Percentiles rank a stretch among this genome's conserved stretches.
Evolutionary conservation across 345 rosid species (phyloP).

Genomic region (Gossypium anomalum): DNA sequence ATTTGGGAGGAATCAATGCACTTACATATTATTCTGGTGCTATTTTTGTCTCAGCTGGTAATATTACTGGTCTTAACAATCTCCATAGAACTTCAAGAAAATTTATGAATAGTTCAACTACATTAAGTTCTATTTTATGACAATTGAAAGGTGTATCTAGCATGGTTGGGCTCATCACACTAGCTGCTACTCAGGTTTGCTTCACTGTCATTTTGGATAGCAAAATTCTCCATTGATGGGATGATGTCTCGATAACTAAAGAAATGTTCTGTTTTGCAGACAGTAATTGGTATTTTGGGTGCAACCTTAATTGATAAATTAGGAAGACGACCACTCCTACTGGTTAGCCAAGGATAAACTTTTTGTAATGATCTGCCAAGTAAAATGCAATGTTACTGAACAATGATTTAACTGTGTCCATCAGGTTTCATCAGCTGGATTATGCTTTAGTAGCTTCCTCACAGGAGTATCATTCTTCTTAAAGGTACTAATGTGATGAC

Average conservation of each 20-base stretch:
- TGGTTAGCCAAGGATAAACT: conserved; percentile 23
- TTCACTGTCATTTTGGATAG: not conserved
- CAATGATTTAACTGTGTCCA: not conserved
- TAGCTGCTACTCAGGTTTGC: conserved; percentile 1
- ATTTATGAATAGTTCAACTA: not conserved
- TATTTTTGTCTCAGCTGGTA: conserved; percentile 11
- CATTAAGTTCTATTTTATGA: not conserved
- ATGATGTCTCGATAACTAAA: not conserved
- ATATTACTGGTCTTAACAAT: not conserved
- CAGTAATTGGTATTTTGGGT: conserved; percentile 5
- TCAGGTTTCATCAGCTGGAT: conserved; percentile 35
- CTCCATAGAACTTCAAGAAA: not conserved
- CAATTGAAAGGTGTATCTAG: not conserved
- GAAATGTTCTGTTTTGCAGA: not conserved
- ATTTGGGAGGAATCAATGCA: not conserved
- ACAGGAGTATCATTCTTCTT: conserved; percentile 27
- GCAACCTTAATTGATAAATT: conserved; percentile 26
- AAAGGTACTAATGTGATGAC: conserved; percentile 14
- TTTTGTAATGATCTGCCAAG: not conserved
- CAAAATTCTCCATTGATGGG: not conserved
- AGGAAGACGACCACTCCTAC: conserved; percentile 38
- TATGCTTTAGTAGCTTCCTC: conserved; percentile 20
- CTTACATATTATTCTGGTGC: not conserved
- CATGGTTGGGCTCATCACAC: conserved; percentile 1
- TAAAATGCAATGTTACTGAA: not conserved